Conservation (phyloP, 495 filamentous ascomycete genomes). For the Hyaloscypha finlandica region DNA sequence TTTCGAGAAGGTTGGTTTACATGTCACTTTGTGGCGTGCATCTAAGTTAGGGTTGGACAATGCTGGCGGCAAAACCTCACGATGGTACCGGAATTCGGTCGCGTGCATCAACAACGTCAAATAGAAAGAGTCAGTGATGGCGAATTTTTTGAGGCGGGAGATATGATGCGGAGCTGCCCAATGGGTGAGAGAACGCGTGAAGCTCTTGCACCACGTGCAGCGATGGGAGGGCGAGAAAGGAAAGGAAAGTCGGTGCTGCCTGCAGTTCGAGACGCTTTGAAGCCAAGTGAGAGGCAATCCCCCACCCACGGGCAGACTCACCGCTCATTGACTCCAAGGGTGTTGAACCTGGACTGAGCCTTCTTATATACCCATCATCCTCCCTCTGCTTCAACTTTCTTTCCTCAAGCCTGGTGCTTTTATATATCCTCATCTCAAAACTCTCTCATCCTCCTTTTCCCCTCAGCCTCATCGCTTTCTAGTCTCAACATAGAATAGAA, state of each 20-base stretch:
- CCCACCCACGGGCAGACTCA: background rate
- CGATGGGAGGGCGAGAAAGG: background rate
- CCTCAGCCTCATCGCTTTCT: background rate
- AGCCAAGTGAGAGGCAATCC: background rate
- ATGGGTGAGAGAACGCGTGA: conserved; percentile 5
- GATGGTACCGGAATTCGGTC: background rate
- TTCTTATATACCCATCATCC: conserved; percentile 7
- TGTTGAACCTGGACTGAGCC: background rate
- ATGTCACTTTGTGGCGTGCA: background rate
- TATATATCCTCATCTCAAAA: background rate
- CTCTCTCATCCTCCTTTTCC: background rate
- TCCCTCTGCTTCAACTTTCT: background rate
- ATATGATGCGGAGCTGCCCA: conserved; percentile 11
- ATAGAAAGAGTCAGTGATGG: conserved; percentile 2
- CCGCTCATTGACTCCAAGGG: background rate
- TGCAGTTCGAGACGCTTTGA: background rate
- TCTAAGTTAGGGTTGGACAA: conserved; percentile 1
- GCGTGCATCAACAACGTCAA: conserved; percentile 6
- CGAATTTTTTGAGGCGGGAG: background rate
- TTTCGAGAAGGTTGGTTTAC: background rate
- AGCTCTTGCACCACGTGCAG: conserved; percentile 9
- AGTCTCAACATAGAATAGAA: background rate
- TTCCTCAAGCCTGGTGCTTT: conserved; percentile 21
- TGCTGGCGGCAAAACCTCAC: background rate
- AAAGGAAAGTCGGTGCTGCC: background rate